phyloP scores from a whole-genome alignment of 2,329 filamentous ascomycete genomes.

The Dactylellina leptospora region DNA sequence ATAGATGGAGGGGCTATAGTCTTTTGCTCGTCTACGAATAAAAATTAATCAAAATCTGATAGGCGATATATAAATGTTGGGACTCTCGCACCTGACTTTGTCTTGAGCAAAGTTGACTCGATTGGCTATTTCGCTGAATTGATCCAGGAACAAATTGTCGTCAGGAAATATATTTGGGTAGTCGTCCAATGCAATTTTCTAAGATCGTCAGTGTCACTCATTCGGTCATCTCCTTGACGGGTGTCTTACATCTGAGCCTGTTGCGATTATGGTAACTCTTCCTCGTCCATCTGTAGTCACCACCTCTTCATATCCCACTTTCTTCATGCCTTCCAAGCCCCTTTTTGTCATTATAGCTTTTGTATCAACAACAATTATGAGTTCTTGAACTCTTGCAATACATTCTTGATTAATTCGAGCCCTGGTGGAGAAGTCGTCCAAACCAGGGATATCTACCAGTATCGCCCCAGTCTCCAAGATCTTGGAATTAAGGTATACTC shows the following conservation, averaged over 20 bases:
- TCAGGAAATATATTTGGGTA: too few species aligned
- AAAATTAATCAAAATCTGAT: too few species aligned
- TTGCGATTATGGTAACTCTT: slow-evolving; percentile 16
- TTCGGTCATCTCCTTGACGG: too few species aligned
- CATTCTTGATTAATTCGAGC: slow-evolving; percentile 9
- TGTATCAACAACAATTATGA: slow-evolving; percentile 13
- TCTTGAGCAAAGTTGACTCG: too few species aligned
- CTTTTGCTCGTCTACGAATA: too few species aligned
- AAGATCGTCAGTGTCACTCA: too few species aligned
- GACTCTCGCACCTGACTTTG: too few species aligned
- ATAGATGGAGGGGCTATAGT: too few species aligned
- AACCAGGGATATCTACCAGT: slow-evolving; percentile 40
- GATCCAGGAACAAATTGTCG: too few species aligned
- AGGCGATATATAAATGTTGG: too few species aligned
- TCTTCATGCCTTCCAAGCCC: not conserved
- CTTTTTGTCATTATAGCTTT: not conserved
- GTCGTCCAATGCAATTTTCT: too few species aligned
- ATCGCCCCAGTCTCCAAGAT: slow-evolving; percentile 24
- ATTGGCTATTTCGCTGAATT: too few species aligned
- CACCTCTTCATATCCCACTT: slow-evolving; percentile 28
- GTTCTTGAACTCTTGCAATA: slow-evolving; percentile 17
- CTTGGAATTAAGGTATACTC: slow-evolving; percentile 26
- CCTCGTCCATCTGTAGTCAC: slow-evolving; percentile 4
- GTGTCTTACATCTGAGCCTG: slow-evolving; percentile 18
- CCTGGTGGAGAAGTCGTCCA: slow-evolving; percentile 13